A percentile compares a stretch with the other conserved stretches of the same genome.
phyloP scores from a whole-genome alignment of 345 rosid genomes.

The Salix udensis region DNA sequence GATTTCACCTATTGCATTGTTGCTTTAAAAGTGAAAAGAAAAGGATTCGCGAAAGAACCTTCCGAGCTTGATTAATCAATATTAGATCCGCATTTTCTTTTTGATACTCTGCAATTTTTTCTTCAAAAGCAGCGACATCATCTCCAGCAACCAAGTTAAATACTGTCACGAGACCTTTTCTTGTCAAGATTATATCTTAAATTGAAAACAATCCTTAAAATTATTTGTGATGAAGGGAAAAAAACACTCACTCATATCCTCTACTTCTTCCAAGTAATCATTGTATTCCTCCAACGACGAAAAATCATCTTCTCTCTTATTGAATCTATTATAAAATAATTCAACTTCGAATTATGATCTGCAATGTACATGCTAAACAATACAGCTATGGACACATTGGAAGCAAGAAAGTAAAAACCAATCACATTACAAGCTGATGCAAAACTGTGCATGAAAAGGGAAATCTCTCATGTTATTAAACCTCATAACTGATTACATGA shows the following conservation, averaged over 20 bases:
- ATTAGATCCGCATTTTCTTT: constrained; percentile 87
- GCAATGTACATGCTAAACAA: neutral
- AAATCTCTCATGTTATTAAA: neutral
- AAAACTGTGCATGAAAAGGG: neutral
- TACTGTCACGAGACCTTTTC: constrained; percentile 35
- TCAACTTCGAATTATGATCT: neutral
- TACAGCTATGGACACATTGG: neutral
- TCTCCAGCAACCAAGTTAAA: constrained; percentile 68
- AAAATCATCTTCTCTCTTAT: constrained; percentile 87
- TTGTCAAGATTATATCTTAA: neutral
- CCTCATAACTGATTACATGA: neutral
- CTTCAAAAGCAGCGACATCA: constrained; percentile 70
- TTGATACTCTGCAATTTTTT: constrained; percentile 62
- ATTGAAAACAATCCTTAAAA: neutral
- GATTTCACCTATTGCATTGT: neutral
- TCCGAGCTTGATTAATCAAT: constrained; percentile 73
- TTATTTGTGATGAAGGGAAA: neutral
- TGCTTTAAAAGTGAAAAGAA: neutral
- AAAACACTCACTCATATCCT: constrained; percentile 72
- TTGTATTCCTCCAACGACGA: constrained; percentile 72
- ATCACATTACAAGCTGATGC: neutral
- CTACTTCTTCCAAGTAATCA: constrained; percentile 94
- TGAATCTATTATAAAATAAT: constrained; percentile 52
- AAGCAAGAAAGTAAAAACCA: neutral
- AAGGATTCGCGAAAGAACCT: constrained; percentile 39